Evolutionary conservation across 176 grass and related monocot genomes (phyloP).

Genomic region (Chrysopogon serrulatus): DNA sequence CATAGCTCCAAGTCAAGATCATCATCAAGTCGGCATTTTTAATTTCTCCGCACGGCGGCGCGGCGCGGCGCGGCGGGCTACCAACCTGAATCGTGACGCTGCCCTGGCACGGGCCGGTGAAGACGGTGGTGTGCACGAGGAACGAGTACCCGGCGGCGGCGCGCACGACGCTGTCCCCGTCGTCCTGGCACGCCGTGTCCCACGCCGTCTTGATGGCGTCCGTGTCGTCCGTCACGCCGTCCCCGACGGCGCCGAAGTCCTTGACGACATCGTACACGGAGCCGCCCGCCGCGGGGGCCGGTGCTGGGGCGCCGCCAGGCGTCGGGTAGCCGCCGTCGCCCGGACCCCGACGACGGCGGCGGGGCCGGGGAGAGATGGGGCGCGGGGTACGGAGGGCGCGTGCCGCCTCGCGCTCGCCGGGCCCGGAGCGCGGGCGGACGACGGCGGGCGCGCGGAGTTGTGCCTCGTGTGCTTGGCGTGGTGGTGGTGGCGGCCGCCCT

Average conservation of each 20-base stretch:
- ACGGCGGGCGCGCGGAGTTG: constrained; percentile 26
- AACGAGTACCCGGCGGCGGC: constrained; percentile 50
- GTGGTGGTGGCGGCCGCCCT: constrained; percentile 18
- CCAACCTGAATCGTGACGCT: constrained; percentile 65
- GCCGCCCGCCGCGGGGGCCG: background rate
- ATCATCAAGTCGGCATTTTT: background rate
- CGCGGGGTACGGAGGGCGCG: no score
- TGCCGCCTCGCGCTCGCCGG: background rate
- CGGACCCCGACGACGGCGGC: background rate
- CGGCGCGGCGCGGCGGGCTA: no score
- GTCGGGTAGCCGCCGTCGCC: background rate
- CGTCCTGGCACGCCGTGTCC: constrained; percentile 66
- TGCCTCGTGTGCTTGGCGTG: constrained; percentile 25
- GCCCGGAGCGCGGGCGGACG: constrained; percentile 13
- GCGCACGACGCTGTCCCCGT: constrained; percentile 31
- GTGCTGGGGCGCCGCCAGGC: background rate
- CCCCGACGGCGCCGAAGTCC: constrained; percentile 65
- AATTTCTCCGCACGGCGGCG: background rate
- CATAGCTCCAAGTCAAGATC: no score
- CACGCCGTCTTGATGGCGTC: constrained; percentile 82
- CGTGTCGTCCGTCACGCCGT: constrained; percentile 79
- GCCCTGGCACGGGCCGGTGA: constrained; percentile 75
- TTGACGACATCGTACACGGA: constrained; percentile 55
- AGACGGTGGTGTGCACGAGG: constrained; percentile 57
- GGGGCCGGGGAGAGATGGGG: constrained; percentile 23